Percentiles rank a stretch among this genome's conserved stretches.
phyloP scores from a whole-genome alignment of 225 moss, liverwort and hornwort species.

The Pseudoscleropodium purum region DNA sequence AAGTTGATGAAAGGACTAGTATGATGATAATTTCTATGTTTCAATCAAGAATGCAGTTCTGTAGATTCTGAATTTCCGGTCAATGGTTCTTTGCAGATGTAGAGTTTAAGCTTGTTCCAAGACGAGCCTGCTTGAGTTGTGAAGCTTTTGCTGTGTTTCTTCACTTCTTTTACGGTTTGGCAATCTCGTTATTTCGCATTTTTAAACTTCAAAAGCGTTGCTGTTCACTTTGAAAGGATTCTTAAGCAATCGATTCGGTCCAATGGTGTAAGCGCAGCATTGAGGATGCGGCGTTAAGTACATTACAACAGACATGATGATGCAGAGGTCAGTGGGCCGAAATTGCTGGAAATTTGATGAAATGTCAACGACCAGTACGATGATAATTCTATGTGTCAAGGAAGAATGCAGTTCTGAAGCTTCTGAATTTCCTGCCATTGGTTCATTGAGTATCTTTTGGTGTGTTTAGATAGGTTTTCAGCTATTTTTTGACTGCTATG shows the following conservation, averaged over 20 bases:
- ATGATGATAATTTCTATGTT: background rate
- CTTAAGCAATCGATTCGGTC: background rate
- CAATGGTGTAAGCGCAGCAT: background rate
- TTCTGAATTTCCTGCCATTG: background rate
- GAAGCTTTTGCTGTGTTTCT: background rate
- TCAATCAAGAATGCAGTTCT: background rate
- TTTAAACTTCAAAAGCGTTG: background rate
- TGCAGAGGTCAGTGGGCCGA: slow-evolving; percentile 13
- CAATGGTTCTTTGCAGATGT: background rate
- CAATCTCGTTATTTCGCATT: background rate
- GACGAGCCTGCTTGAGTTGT: background rate
- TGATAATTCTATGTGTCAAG: background rate
- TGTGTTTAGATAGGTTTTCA: background rate
- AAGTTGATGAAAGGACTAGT: background rate
- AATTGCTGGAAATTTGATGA: background rate
- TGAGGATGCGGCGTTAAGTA: background rate
- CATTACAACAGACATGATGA: slow-evolving; percentile 5
- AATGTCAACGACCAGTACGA: background rate
- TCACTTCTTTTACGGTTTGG: background rate
- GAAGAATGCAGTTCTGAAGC: background rate
- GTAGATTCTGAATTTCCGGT: background rate
- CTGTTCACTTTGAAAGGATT: background rate
- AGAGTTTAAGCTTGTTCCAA: background rate
- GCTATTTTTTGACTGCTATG: background rate
- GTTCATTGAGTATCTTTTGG: background rate